Percentiles rank a stretch among this genome's conserved stretches.
Conservation (phyloP, 2,329 filamentous ascomycete species). For the Kalaharituber pfeilii region DNA sequence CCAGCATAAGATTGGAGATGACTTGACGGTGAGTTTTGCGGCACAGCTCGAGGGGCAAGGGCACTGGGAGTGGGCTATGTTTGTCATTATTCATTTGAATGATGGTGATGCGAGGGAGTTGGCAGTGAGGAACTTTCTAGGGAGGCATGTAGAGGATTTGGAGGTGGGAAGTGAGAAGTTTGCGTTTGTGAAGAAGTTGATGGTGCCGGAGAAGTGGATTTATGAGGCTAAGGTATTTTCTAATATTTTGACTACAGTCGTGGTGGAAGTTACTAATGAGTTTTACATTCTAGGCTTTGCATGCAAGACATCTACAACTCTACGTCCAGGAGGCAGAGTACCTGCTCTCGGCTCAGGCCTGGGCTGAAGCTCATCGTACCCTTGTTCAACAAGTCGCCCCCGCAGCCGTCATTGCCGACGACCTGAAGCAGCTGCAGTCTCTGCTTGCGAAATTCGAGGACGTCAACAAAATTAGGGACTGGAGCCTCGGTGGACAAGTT, state of each 20-base stretch:
- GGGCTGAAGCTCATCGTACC: slow-evolving; percentile 66
- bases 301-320: slow-evolving; percentile 58
- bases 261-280: too few relatives aligned
- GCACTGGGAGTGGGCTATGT: slow-evolving; percentile 53
- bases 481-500: slow-evolving; percentile 63
- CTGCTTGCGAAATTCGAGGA: slow-evolving; percentile 57
- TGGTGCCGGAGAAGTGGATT: slow-evolving; percentile 61
- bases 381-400: slow-evolving; percentile 70
- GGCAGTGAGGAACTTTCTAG: slow-evolving; percentile 55
- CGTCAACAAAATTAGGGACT: slow-evolving; percentile 46
- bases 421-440: slow-evolving; percentile 51
- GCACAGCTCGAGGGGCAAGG: slow-evolving; percentile 45
- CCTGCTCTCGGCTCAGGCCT: slow-evolving; percentile 59
- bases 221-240: slow-evolving; percentile 67
- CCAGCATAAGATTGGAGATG: slow-evolving; percentile 44
- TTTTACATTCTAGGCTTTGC: too few relatives aligned
- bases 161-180: slow-evolving; percentile 23
- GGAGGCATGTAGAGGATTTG: slow-evolving; percentile 45
- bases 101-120: slow-evolving; percentile 44
- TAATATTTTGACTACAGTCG: too few relatives aligned
- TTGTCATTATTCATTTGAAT: slow-evolving; percentile 61
- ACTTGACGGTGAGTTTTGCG: slow-evolving; percentile 47
- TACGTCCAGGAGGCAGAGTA: slow-evolving; percentile 56
- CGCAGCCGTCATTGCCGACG: slow-evolving; percentile 59
- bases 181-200: slow-evolving; percentile 48